Evolutionary conservation across 331 rosid species (phyloP), one percentile per base, ranked within the genome.

Genomic region (Prunus yedoensis): DNA sequence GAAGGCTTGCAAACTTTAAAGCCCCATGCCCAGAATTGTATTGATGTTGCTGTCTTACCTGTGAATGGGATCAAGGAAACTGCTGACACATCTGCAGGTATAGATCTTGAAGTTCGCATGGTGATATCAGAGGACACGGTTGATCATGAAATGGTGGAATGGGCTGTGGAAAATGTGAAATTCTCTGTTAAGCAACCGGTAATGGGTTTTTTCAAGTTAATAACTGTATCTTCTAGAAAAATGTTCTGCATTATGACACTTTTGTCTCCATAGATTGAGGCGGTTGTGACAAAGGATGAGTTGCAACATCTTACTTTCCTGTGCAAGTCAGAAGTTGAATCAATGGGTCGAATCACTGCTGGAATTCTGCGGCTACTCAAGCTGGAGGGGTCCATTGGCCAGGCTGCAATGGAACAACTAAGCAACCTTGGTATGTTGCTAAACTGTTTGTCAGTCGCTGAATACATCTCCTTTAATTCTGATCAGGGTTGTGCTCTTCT

Each of bases 291-390:
- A 56, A 94, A 86, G 93, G 93, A 94, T 70, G 98, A 94, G 84
- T 83, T 91, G 83, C 98, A 94, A 79, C 88, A 90, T 81, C 91
- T 94, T 77, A 85, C 96, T 71, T 75, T 85, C 68, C 83, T 94
- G 73, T 91, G 96, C 89, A 94, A 94, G 86, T 94, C 98, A 11
- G 98, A 94, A 87, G 91, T 94, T 59, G 98, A 91, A 81, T 94
- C 98, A 27, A 57, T 87, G 88, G 98, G 97, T 77, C 88, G 96
- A 76, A 91, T 94, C 73, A 85, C 94, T 43, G 97, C 94, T 81
- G 97, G 91, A 84, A 81, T 91, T 85, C 81, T 94, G 59, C 81
- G 89, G 74, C 75, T 94, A 68, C 89, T 94, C 25, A 94, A 94
- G 91, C 85, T 94, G 77, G 98, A 94, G 84, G 91, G 85, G 28